Evolutionary conservation across 1,284 basidiomycete species (phyloP).

Genomic region (Cryptococcus sp.): DNA sequence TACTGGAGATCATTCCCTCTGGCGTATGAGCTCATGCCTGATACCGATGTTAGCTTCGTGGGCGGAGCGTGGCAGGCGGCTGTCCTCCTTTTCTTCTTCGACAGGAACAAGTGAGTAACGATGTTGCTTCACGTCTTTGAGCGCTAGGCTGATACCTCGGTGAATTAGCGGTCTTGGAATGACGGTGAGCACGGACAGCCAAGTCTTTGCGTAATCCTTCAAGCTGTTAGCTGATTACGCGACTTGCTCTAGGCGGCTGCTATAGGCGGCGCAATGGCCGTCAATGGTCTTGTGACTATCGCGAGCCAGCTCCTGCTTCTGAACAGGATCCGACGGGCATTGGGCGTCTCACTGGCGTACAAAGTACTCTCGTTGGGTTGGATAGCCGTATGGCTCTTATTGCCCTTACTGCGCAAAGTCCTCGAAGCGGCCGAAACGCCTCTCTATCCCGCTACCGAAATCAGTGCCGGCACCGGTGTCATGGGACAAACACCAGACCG

Average conservation of each 20-base stretch:
- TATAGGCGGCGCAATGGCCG: conserved; percentile 46
- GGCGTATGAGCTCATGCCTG: not conserved
- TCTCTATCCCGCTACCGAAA: conserved; percentile 7
- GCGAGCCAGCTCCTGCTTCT: conserved; percentile 46
- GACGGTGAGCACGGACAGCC: conserved; percentile 26
- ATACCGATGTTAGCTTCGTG: conserved; percentile 30
- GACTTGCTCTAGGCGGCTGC: conserved; percentile 28
- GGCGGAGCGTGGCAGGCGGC: conserved; percentile 46
- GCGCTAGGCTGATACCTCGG: conserved; percentile 9
- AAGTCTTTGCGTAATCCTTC: not conserved
- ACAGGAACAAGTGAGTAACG: conserved; percentile 41
- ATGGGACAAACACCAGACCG: not conserved
- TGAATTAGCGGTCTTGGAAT: conserved; percentile 41
- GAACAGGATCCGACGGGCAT: conserved; percentile 38
- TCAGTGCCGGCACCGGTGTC: conserved; percentile 7
- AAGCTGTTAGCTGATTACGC: not conserved
- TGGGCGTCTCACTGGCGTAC: conserved; percentile 41
- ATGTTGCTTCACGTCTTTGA: not conserved
- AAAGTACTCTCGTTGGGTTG: conserved; percentile 42
- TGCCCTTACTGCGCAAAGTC: conserved; percentile 40
- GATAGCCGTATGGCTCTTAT: conserved; percentile 41
- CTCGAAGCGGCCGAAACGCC: conserved; percentile 35
- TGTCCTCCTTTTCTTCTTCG: conserved; percentile 48
- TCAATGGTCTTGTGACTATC: conserved; percentile 50
- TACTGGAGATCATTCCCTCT: too few relatives aligned